Evolutionary conservation across 2,329 filamentous ascomycete genomes (phyloP), one percentile per base, ranked within the genome.

Genomic region (Scytalidium lignicola): DNA sequence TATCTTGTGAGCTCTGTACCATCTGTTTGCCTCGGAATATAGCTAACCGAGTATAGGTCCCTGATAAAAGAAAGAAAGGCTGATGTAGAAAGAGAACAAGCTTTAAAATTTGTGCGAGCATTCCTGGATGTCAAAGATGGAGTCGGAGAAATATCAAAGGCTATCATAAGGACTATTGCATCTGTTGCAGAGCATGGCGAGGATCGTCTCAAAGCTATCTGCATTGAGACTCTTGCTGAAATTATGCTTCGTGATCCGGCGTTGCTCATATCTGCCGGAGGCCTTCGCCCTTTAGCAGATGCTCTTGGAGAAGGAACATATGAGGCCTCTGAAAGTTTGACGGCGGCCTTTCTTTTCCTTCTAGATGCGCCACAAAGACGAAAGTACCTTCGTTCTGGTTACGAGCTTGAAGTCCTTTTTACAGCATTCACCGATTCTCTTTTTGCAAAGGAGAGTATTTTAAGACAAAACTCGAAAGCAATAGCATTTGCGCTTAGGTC

Each of bases 101-200:
- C 93, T 12, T 74, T 99, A 60, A 99, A 99, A 66, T 96, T 99
- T 65, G 85, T 97, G 21, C 83, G 93, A 51, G 89, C 91, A 9
- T 99, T 99, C 62, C 74, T 99, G 2, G 93, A 99, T 64, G 90
- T 97, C 55, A 96, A 96, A 64, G 89, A 90, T 54, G 93, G 93
- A 10, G 85, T 95, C 8, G 79, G 82, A 54, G 92, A 99, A 65
- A 79, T 99, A 29, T 95, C 93, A 1, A 80, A 88, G 51, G 85
- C 89, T 1, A 83, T 99, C 18, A 87, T 95, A 7, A 83, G 93
- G 48, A 93, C 92, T 6, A 85, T 99, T 50, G 89, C 93, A 26
- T 88, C 93, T 3, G 86, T 97, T 44, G 92, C 93, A n/a, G 85
- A 88, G 57, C 82, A 88, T 55, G 70, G 75, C 20, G 85, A 88